Evolutionary conservation across 2,329 filamentous ascomycete genomes (phyloP).

Genomic region (Chaetomium olivaceum): DNA sequence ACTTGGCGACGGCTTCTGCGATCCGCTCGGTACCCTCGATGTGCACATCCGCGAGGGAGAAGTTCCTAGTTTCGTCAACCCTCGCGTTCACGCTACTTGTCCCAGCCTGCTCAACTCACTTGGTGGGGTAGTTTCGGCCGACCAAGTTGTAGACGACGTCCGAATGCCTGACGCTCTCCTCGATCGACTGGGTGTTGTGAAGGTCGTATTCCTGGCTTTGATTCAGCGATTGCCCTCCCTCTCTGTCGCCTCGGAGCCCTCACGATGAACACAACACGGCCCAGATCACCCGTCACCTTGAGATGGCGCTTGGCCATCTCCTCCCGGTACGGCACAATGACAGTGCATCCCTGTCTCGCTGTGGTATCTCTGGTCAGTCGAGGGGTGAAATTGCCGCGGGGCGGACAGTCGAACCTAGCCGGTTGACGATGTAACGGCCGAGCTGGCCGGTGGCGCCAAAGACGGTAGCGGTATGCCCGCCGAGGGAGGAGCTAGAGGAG

Average conservation of each 20-base stretch:
- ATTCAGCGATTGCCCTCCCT: conserved; percentile 23
- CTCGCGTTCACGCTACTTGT: background rate
- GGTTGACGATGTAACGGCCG: conserved; percentile 95
- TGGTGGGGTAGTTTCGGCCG: conserved; percentile 93
- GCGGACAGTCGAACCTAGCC: conserved; percentile 61
- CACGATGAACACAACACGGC: conserved; percentile 83
- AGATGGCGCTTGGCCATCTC: conserved; percentile 98
- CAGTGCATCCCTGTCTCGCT: conserved; percentile 93
- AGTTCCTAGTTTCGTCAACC: conserved; percentile 70
- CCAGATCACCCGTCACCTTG: conserved; percentile 93
- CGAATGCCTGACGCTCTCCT: conserved; percentile 94
- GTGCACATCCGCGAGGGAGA: conserved; percentile 87
- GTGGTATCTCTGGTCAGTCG: conserved; percentile 35
- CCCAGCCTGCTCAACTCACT: conserved; percentile 55
- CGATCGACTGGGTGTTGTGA: conserved; percentile 90
- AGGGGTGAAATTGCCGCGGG: conserved; percentile 22
- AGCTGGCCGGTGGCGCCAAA: conserved; percentile 97
- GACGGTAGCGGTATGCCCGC: conserved; percentile 86
- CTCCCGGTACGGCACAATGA: conserved; percentile 90
- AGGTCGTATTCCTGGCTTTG: conserved; percentile 80
- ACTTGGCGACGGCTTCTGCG: conserved; percentile 91
- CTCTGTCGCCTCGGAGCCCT: conserved; percentile 30
- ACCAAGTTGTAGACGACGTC: conserved; percentile 97
- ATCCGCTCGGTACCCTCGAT: conserved; percentile 92
- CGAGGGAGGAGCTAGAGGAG: conserved; percentile 31